Conservation (phyloP, 306 rosid genomes). For the Dryas drummondii region DNA sequence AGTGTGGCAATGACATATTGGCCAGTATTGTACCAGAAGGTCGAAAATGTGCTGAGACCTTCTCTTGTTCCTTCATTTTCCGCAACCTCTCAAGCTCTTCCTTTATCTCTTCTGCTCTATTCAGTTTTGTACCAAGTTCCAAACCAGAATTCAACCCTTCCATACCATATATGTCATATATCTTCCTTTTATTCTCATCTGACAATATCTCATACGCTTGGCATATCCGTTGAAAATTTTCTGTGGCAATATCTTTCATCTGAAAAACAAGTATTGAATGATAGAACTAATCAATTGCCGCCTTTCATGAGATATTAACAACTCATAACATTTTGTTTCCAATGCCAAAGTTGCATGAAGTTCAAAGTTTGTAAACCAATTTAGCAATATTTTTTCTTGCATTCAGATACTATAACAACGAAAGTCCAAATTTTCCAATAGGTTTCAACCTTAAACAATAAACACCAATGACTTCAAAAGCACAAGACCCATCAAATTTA, state of each 20-base stretch:
- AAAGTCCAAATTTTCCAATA: background rate
- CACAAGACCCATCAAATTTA: background rate
- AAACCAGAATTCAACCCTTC: constrained; percentile 85
- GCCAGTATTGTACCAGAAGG: constrained; percentile 81
- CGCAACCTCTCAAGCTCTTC: constrained; percentile 73
- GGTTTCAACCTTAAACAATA: background rate
- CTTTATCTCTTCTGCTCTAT: constrained; percentile 74
- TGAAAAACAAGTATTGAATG: constrained; percentile 25
- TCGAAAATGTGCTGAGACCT: constrained; percentile 54
- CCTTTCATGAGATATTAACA: background rate
- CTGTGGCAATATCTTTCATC: constrained; percentile 92
- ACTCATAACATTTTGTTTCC: background rate
- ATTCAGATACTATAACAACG: background rate
- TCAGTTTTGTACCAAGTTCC: constrained; percentile 79
- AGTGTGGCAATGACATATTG: constrained; percentile 75
- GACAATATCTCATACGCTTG: constrained; percentile 89
- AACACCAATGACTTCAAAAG: background rate
- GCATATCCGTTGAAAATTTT: constrained; percentile 83
- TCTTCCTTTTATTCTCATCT: constrained; percentile 72
- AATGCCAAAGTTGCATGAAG: background rate
- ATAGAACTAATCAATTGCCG: background rate
- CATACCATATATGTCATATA: constrained; percentile 96
- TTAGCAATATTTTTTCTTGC: background rate
- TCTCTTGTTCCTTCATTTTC: constrained; percentile 62
- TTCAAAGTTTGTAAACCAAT: background rate